Evolutionary conservation across 768 basidiomycete genomes (phyloP), one percentile per base, ranked within the genome.

Genomic region (Serendipita vermifera): DNA sequence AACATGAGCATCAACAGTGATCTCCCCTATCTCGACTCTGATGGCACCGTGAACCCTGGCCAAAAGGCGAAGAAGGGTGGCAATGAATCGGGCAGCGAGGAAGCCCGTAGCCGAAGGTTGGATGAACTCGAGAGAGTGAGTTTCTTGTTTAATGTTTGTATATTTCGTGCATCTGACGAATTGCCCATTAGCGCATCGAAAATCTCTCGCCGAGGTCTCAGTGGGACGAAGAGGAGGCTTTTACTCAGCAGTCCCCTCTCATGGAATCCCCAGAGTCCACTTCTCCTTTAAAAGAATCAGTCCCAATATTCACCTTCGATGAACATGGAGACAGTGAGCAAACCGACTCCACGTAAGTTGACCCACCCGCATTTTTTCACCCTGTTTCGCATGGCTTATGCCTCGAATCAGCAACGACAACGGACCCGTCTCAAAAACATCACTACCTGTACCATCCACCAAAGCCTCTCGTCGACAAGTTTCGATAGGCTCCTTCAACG

Each of bases 121-220:
- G 87, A 90, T 64, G 83, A 84, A 67, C 83, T 90, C 43, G 87
- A 90, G 64, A 76, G 76, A 73, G 85, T 76, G 43, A 29, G 61
- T 73, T 32, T 53, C 5, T 32, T 5, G n/a, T 55, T 40, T 43
- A 3, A 24, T 31, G 0, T 31, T 15, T 3, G n/a, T 55, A 17
- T 15, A 27, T n/a, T 41, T 41, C 7, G 39, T n/a, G 15, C 11
- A 14, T 13, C 6, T 33, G 36, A n/a, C n/a, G n/a, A n/a, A 24
- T 7, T 9, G 22, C 24, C 29, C 9, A 17, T 55, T 26, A 53
- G 17, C 24, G 35, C 14, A 57, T 20, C 14, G n/a, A 29, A 51
- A 48, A 46, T 35, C 29, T 57, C 22, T 57, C 43, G 17, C 27
- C 56, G 38, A 48, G 35, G 24, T 31, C 43, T 43, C n/a, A 43